Base-by-base conservation (phyloP, 306 rosid species). In the Lathyrus oleraceus region DNA sequence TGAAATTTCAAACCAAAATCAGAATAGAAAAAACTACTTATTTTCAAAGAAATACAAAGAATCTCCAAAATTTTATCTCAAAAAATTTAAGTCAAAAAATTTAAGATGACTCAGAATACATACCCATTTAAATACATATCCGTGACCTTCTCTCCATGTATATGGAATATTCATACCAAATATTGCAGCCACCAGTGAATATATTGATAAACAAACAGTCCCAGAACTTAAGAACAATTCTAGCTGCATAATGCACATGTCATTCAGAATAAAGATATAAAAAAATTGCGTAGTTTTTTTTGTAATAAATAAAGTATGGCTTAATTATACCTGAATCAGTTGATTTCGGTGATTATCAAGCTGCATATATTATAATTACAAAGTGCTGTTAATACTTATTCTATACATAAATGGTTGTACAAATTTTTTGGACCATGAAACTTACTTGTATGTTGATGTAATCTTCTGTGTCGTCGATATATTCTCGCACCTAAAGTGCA, bases 131-230 rank as follows among this genome's bases (percentile, higher is more conserved):
- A 90, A 90, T 56, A 83, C 4, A 60, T 90, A 32, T 48, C 56
- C 87, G 51, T 90, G 95, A 56, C 67, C 78, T 6, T 74, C 40
- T 3, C 47, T 86, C 96, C 95, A 90, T 1, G 88, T 81, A 75
- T 81, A 86, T n/a, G 87, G 91, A 54, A 90, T 84, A 82, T 90
- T 90, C 94, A 88, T 88, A 44, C 96, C 96, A 80, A 90, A 90
- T 61, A 90, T 87, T 65, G 96, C 96, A 16, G 87, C 90, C 76
- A 88, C 94, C 84, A 87, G 71, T 32, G 96, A 90, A 73, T 72
- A 90, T 43, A 90, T 35, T 62, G 96, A 85, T 42, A 86, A 39
- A 62, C 83, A 86, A 8, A 90, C 94, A 60, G 96, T 87, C 54
- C 88, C 96, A 7, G 91, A 86, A 76, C 94, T 82, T 40, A 90